Evolutionary conservation across 1,139 yeast genomes (phyloP).

Genomic region (Diutina mesorugosa): DNA sequence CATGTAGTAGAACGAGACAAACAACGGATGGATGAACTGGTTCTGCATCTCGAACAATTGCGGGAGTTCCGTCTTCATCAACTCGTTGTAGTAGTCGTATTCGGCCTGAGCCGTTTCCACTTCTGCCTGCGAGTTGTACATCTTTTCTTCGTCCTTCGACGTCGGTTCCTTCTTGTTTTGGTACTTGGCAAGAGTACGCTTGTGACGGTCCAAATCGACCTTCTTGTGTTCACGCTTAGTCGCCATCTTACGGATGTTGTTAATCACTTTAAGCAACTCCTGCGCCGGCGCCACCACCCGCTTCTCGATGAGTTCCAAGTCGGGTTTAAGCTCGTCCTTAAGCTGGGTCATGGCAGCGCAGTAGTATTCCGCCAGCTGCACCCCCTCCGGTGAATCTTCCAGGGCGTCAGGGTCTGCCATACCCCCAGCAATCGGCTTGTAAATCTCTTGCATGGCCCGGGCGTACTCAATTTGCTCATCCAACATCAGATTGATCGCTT

Average conservation of each 20-base stretch:
- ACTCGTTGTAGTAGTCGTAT: conserved; percentile 87
- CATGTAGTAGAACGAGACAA: conserved; percentile 92
- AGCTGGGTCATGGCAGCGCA: conserved; percentile 77
- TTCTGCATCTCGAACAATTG: conserved; percentile 76
- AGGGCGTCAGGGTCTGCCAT: conserved; percentile 81
- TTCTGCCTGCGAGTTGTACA: conserved; percentile 83
- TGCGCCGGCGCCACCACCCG: conserved; percentile 88
- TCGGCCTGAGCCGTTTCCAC: conserved; percentile 89
- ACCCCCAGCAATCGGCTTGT: conserved; percentile 90
- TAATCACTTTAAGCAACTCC: conserved; percentile 72
- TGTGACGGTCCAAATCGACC: conserved; percentile 83
- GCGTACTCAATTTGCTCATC: conserved; percentile 89
- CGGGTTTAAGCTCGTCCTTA: conserved; percentile 81
- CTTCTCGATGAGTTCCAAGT: conserved; percentile 80
- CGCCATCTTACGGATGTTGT: conserved; percentile 81
- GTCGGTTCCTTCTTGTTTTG: conserved; percentile 76
- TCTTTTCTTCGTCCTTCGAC: conserved; percentile 79
- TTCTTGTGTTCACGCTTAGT: conserved; percentile 92
- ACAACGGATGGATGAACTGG: conserved; percentile 84
- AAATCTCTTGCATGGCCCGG: conserved; percentile 87
- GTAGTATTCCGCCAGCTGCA: conserved; percentile 86
- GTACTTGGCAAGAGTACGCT: conserved; percentile 51
- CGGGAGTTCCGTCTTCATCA: conserved; percentile 86
- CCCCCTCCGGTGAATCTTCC: conserved; percentile 94
- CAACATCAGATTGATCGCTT: conserved; percentile 88